Percentiles rank a stretch among this genome's conserved stretches.
Evolutionary conservation across 192 early-diverging fungal species (phyloP).

Genomic region (Linnemannia exigua): DNA sequence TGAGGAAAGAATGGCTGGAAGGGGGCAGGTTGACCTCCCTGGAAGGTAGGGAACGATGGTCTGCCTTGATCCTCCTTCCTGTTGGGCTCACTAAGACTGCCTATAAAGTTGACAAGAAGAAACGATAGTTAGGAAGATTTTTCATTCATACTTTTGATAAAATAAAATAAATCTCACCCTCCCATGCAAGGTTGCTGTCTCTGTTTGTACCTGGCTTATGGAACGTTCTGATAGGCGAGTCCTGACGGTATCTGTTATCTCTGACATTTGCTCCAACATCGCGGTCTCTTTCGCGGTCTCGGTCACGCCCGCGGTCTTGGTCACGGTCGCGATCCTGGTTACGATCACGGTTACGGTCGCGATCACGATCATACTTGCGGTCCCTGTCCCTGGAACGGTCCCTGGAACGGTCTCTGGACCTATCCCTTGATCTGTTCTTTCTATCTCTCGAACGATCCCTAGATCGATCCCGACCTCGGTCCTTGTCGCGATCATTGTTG

Average conservation of each 20-base stretch:
- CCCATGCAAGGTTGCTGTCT: background rate
- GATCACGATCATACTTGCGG: slow-evolving; percentile 2
- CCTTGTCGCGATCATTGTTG: background rate
- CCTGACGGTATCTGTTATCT: background rate
- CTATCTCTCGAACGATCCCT: background rate
- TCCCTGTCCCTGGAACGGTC: slow-evolving; percentile 7
- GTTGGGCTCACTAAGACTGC: background rate
- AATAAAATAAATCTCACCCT: background rate
- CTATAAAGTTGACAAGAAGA: background rate
- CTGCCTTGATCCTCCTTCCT: background rate
- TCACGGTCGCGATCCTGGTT: background rate
- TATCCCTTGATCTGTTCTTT: background rate
- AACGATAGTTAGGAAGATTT: background rate
- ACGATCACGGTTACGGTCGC: background rate
- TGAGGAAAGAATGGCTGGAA: slow-evolving; percentile 7
- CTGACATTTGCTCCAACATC: background rate
- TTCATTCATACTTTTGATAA: too few species aligned
- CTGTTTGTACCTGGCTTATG: slow-evolving; percentile 1
- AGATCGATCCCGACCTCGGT: slow-evolving; percentile 2
- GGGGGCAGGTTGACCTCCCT: background rate
- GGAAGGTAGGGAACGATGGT: background rate
- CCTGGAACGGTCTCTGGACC: background rate
- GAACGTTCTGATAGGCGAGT: background rate
- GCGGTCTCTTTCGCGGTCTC: background rate
- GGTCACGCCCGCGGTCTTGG: background rate